Evolutionary conservation across 257 asterid species (phyloP), one percentile per base, ranked within the genome.

Genomic region (Catharanthus roseus): DNA sequence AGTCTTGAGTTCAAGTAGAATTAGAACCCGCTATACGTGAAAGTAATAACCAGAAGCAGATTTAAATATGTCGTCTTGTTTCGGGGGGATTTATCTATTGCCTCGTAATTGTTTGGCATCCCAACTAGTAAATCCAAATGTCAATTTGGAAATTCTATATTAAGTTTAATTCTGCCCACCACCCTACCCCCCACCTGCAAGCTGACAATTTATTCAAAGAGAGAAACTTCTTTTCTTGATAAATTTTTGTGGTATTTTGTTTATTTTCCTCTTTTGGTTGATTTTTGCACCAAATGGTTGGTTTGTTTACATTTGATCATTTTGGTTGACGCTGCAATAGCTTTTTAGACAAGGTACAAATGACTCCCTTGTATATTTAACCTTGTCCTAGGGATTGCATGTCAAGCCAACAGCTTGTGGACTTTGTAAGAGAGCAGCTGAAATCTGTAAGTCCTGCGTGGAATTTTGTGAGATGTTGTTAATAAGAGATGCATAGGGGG

Each of bases 321-420:
- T 61, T 33, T 33, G 13, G 16, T 61, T 61, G 26, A 31, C 31
- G 16, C 65, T 60, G 31, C n/a, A 58, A 58, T 11, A 58, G 39
- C 38, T 58, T 28, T 58, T 29, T 1, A 28, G 41, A 29, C 11
- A 57, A 26, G 63, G 36, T 26, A 29, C 4, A 12, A 29, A 58
- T 19, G 9, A 6, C 38, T 57, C 7, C 5, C 5, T 69, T 44
- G 4, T 23, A 39, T 72, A 8, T 50, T 28, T 75, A 23, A 60
- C 58, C 67, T 65, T 76, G 75, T 77, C 61, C 68, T 72, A 95
- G 99, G 97, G 97, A 95, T 78, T 95, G 99, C 85, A 78, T 95
- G 96, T 81, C 99, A 73, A 95, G 91, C 82, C 96, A 95, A 66
- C 84, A 91, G 73, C 82, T 88, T 13, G 90, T 95, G 78, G 99